Percentiles rank a stretch among this genome's conserved stretches.
Conservation (phyloP, 1,284 basidiomycete genomes). For the Cryptococcus amylolentus region DNA sequence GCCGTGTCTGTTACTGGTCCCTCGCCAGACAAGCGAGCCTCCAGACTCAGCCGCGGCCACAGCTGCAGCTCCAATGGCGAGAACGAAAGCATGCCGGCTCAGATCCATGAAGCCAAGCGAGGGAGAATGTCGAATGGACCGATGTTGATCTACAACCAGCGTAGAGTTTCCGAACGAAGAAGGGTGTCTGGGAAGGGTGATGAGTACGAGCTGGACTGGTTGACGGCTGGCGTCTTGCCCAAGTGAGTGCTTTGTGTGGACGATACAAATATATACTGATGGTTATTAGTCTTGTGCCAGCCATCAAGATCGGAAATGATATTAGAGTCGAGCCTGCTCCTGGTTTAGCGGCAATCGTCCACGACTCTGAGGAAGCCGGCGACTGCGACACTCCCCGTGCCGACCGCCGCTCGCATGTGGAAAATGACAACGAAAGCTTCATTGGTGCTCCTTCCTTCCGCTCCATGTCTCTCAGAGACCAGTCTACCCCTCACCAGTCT, state of each 20-base stretch:
- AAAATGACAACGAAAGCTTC: slow-evolving; percentile 4
- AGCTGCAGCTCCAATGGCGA: slow-evolving; percentile 2
- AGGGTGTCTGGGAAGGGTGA: neutral
- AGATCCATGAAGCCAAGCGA: slow-evolving; percentile 26
- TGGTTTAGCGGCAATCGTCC: neutral
- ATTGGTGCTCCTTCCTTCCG: slow-evolving; percentile 10
- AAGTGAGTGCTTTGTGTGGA: slow-evolving; percentile 13
- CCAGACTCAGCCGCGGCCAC: neutral
- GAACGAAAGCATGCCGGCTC: slow-evolving; percentile 1
- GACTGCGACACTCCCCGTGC: neutral
- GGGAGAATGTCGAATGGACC: slow-evolving; percentile 31
- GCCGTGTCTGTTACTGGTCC: slow-evolving; percentile 13
- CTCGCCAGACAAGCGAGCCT: slow-evolving; percentile 14
- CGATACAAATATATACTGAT: neutral
- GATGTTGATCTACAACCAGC: slow-evolving; percentile 16
- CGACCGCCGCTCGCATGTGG: neutral
- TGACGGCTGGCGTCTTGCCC: slow-evolving; percentile 27
- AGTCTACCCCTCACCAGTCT: slow-evolving; percentile 9
- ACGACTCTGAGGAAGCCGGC: neutral
- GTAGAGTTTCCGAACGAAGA: slow-evolving; percentile 3
- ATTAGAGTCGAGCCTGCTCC: slow-evolving; percentile 18
- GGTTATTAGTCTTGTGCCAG: slow-evolving; percentile 17
- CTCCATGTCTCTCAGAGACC: slow-evolving; percentile 3
- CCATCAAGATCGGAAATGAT: slow-evolving; percentile 21
- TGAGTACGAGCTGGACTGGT: slow-evolving; percentile 31